phyloP scores from a whole-genome alignment of 2,329 filamentous ascomycete species.

The Colletotrichum sp. region DNA sequence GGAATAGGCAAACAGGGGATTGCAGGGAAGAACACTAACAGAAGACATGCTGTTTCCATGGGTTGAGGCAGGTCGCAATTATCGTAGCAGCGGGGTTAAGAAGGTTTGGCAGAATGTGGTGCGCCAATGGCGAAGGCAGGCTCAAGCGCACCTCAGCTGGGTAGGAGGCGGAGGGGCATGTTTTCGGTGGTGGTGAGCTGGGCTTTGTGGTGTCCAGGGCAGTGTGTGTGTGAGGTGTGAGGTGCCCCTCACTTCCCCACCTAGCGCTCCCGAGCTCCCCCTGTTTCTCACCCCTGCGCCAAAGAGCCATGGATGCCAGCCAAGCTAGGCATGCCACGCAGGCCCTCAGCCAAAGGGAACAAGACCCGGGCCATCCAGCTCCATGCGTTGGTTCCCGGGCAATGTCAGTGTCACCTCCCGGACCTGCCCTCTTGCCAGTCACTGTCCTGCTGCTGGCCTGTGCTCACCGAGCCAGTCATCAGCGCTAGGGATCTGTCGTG shows the following conservation, averaged over 20 bases:
- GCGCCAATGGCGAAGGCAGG: background rate
- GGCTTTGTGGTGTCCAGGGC: background rate
- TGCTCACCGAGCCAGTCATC: background rate
- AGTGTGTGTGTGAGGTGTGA: background rate
- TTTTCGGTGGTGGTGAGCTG: background rate
- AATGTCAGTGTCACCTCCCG: background rate
- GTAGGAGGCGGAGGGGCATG: background rate
- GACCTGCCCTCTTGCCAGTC: background rate
- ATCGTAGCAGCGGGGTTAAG: background rate
- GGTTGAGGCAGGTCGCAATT: background rate
- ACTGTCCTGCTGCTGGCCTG: background rate
- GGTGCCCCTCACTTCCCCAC: constrained; percentile 6
- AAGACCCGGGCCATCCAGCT: background rate
- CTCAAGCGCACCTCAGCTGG: background rate
- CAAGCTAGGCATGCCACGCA: background rate
- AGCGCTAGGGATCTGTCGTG: background rate
- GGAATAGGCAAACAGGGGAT: background rate
- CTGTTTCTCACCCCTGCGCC: background rate
- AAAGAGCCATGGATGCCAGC: background rate
- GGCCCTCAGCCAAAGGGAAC: background rate
- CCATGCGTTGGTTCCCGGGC: background rate
- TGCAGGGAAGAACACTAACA: background rate
- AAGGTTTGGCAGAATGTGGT: background rate
- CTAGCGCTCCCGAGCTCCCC: constrained; percentile 8
- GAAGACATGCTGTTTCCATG: background rate